A percentile compares a stretch with the other conserved stretches of the same genome.
Conservation (phyloP, 176 grass and related monocot genomes). For the Puccinellia tenuiflora region DNA sequence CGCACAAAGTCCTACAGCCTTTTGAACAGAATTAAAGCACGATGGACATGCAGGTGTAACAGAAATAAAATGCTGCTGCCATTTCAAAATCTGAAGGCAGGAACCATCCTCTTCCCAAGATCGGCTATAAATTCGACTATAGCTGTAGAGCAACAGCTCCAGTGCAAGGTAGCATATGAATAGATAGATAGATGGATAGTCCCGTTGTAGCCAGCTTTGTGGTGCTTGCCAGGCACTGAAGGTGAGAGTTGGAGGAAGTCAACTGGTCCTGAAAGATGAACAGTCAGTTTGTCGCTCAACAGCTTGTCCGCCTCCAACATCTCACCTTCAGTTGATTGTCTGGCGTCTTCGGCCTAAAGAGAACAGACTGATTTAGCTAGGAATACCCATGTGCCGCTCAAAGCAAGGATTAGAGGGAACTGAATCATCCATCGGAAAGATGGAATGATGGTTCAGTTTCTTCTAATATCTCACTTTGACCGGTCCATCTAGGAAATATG, state of each 20-base stretch:
- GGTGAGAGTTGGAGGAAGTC: conserved; percentile 36
- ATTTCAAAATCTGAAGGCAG: neutral
- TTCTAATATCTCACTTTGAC: conserved; percentile 51
- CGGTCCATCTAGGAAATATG: neutral
- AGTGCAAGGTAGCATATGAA: neutral
- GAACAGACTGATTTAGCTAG: neutral
- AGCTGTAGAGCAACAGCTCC: neutral
- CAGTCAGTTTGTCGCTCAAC: neutral
- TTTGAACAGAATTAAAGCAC: neutral
- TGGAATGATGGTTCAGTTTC: conserved; percentile 40
- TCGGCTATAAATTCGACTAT: conserved; percentile 7
- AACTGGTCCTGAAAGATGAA: conserved; percentile 11
- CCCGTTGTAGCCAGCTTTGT: neutral
- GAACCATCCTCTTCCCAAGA: neutral
- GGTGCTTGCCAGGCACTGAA: neutral
- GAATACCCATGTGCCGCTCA: neutral
- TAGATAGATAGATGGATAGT: neutral
- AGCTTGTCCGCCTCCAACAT: conserved; percentile 50
- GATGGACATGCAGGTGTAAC: neutral
- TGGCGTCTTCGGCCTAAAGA: neutral
- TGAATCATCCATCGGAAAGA: conserved; percentile 15
- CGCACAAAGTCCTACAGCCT: neutral
- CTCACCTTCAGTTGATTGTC: conserved; percentile 31
- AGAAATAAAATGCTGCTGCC: neutral
- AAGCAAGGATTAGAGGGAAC: conserved; percentile 40